A percentile compares a stretch with the other conserved stretches of the same genome.
Conservation (phyloP, 2,329 filamentous ascomycete species). For the Coleophoma crateriformis region DNA sequence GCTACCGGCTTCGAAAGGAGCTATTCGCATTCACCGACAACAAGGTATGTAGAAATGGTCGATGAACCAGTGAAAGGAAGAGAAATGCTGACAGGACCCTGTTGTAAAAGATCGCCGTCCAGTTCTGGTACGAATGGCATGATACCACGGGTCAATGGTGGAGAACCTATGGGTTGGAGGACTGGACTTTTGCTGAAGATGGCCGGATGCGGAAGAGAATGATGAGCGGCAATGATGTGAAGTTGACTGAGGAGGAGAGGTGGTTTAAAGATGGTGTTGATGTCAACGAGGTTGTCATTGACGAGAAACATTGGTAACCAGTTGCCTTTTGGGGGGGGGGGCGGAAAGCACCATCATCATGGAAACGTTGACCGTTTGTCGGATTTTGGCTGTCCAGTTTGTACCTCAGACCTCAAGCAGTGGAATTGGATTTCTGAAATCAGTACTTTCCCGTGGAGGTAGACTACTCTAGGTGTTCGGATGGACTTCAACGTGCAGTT, state of each 20-base stretch:
- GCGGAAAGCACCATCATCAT: too few relatives aligned
- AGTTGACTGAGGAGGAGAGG: slow-evolving; percentile 53
- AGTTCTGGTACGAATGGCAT: slow-evolving; percentile 77
- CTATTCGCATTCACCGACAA: slow-evolving; percentile 72
- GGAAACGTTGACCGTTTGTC: too few relatives aligned
- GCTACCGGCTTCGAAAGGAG: slow-evolving; percentile 75
- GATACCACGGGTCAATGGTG: slow-evolving; percentile 72
- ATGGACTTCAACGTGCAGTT: too few relatives aligned
- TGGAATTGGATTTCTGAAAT: too few relatives aligned
- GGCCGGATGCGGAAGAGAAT: slow-evolving; percentile 68
- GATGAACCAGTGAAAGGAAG: background rate
- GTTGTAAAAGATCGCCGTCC: slow-evolving; percentile 62
- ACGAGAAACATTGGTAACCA: slow-evolving; percentile 61
- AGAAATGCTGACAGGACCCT: background rate
- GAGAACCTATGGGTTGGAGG: slow-evolving; percentile 79
- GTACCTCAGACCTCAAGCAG: too few relatives aligned
- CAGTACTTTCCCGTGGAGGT: too few relatives aligned
- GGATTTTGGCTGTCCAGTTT: too few relatives aligned
- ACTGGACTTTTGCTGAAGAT: slow-evolving; percentile 69
- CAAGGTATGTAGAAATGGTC: slow-evolving; percentile 33
- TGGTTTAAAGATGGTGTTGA: slow-evolving; percentile 69
- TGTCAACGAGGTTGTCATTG: slow-evolving; percentile 61
- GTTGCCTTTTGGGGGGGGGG: too few relatives aligned
- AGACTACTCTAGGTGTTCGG: too few relatives aligned
- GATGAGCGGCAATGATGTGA: slow-evolving; percentile 72